Conservation (phyloP, 2,329 filamentous ascomycete species). For the Peltaster fructicola region DNA sequence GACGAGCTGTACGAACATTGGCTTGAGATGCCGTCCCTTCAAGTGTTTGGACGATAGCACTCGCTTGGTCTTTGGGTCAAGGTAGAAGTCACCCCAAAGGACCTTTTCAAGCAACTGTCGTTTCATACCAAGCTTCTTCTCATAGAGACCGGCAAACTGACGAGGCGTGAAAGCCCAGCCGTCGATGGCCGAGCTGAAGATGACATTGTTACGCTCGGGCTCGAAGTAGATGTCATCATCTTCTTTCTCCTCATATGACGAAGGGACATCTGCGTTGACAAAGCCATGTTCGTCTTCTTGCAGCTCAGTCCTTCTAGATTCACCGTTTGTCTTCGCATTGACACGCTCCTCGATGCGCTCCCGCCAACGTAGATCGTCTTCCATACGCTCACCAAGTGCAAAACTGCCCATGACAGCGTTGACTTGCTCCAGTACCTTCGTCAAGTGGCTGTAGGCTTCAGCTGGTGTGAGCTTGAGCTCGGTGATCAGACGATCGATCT, state of each 20-base stretch:
- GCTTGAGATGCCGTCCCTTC: slow-evolving; percentile 79
- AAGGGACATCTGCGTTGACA: slow-evolving; percentile 29
- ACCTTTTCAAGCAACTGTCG: slow-evolving; percentile 76
- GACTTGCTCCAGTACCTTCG: slow-evolving; percentile 80
- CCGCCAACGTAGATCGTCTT: slow-evolving; percentile 91
- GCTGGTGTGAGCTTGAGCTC: slow-evolving; percentile 84
- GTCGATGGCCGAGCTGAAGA: slow-evolving; percentile 92
- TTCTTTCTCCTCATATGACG: slow-evolving; percentile 70
- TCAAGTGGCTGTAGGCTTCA: slow-evolving; percentile 80
- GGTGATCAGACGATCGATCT: slow-evolving; percentile 87
- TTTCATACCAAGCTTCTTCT: slow-evolving; percentile 94
- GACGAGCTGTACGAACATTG: slow-evolving; percentile 93
- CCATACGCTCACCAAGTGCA: slow-evolving; percentile 95
- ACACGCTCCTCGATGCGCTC: slow-evolving; percentile 80
- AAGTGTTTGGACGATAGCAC: slow-evolving; percentile 80
- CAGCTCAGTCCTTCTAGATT: slow-evolving; percentile 28
- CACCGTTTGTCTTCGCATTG: slow-evolving; percentile 40
- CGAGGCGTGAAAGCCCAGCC: slow-evolving; percentile 98
- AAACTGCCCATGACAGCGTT: slow-evolving; percentile 96
- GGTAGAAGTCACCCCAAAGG: slow-evolving; percentile 89
- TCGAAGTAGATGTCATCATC: slow-evolving; percentile 97
- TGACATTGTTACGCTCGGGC: slow-evolving; percentile 96
- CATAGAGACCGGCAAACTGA: slow-evolving; percentile 84
- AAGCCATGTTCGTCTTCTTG: slow-evolving; percentile 37
- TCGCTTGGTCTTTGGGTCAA: slow-evolving; percentile 93